phyloP scores from a whole-genome alignment of 2,329 filamentous ascomycete species.

The Fusarium odoratissimum region DNA sequence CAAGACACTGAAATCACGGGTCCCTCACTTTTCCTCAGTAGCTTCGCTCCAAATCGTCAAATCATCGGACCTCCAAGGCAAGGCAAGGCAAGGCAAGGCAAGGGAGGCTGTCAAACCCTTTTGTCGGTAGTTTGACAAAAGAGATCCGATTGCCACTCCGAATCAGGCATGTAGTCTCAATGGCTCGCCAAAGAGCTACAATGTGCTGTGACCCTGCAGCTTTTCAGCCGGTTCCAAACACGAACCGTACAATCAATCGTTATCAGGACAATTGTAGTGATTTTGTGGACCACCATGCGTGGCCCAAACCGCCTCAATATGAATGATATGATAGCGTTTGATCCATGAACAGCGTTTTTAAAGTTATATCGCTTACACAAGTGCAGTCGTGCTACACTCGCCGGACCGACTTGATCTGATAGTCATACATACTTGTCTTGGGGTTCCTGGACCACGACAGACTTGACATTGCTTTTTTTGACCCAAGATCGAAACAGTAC shows the following conservation, averaged over 20 bases:
- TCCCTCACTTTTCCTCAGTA: background rate
- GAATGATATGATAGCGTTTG: background rate
- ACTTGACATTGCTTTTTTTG: constrained; percentile 24
- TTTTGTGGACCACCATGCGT: constrained; percentile 2
- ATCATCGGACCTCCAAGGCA: constrained; percentile 6
- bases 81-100: constrained; percentile 24
- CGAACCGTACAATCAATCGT: background rate
- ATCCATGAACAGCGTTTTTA: background rate
- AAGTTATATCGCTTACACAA: background rate
- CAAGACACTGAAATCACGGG: background rate
- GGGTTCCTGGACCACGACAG: constrained; percentile 15
- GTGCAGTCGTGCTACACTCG: background rate
- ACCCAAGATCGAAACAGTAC: constrained; percentile 17
- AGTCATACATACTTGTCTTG: background rate
- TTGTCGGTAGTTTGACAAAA: constrained; percentile 22
- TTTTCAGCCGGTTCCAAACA: constrained; percentile 15
- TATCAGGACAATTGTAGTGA: background rate
- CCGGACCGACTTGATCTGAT: background rate
- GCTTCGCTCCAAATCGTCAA: background rate
- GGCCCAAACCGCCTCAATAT: background rate
- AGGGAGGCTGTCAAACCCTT: constrained; percentile 34
- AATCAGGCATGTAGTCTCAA: constrained; percentile 8
- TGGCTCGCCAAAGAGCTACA: constrained; percentile 2
- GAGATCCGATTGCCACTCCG: constrained; percentile 5
- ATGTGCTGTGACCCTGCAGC: constrained; percentile 7